Percentiles rank a stretch among this genome's conserved stretches.
phyloP scores from a whole-genome alignment of 345 rosid genomes.

The Pseudoturritis turrita region DNA sequence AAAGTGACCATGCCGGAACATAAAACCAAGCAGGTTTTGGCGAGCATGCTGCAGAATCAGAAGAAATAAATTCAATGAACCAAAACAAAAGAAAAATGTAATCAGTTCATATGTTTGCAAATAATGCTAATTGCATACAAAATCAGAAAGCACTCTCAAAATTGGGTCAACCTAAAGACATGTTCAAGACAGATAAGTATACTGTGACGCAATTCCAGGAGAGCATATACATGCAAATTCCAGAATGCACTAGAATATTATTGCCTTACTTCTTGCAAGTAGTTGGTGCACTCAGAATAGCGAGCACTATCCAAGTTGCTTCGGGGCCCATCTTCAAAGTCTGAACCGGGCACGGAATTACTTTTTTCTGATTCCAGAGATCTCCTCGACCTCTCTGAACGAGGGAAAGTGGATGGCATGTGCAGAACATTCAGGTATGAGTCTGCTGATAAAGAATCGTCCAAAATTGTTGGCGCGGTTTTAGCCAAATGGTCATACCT shows the following conservation, averaged over 20 bases:
- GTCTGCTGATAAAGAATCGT: constrained; percentile 95
- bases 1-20: constrained; percentile 87
- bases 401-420: constrained; percentile 97
- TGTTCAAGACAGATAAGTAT: not conserved
- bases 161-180: not conserved
- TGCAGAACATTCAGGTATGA: constrained; percentile 87
- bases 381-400: constrained; percentile 81
- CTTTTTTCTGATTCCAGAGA: constrained; percentile 53
- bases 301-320: constrained; percentile 83
- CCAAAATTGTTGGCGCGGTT: constrained; percentile 97
- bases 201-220: constrained; percentile 5
- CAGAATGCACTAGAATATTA: constrained; percentile 4
- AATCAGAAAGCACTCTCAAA: not conserved
- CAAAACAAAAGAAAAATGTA: not conserved
- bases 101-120: not conserved
- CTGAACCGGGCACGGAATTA: constrained; percentile 43
- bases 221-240: constrained; percentile 4
- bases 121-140: constrained; percentile 8
- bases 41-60: constrained; percentile 75
- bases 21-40: constrained; percentile 76
- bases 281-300: constrained; percentile 69
- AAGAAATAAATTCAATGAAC: constrained; percentile 4
- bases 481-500: constrained; percentile 98
- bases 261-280: constrained; percentile 79
- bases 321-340: constrained; percentile 74